Percentiles rank a stretch among this genome's conserved stretches.
Evolutionary conservation across 2,329 filamentous ascomycete species (phyloP).

Genomic region (Peltaster fructicola): DNA sequence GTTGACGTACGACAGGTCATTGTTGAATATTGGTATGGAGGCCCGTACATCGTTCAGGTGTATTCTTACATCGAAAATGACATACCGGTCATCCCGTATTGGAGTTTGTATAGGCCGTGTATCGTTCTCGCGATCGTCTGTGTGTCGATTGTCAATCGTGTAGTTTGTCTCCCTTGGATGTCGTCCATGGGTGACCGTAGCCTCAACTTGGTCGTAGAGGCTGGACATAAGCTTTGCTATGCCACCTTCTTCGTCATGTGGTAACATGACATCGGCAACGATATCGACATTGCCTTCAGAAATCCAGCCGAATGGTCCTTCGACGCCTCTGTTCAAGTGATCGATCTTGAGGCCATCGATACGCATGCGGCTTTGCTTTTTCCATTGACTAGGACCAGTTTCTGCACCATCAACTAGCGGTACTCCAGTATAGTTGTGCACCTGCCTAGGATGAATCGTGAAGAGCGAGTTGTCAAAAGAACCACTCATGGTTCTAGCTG

Average conservation of each 20-base stretch:
- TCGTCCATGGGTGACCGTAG: slow-evolving; percentile 53
- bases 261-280: slow-evolving; percentile 87
- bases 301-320: slow-evolving; percentile 95
- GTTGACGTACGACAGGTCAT: slow-evolving; percentile 85
- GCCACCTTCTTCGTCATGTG: slow-evolving; percentile 69
- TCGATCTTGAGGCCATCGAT: slow-evolving; percentile 92
- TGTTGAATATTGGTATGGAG: slow-evolving; percentile 79
- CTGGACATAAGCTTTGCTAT: slow-evolving; percentile 92
- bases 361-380: slow-evolving; percentile 82
- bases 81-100: slow-evolving; percentile 46
- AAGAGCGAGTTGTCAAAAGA: slow-evolving; percentile 92
- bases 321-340: slow-evolving; percentile 81
- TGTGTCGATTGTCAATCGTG: slow-evolving; percentile 12
- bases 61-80: slow-evolving; percentile 89
- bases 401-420: slow-evolving; percentile 39
- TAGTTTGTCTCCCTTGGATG: slow-evolving; percentile 7
- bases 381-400: slow-evolving; percentile 58
- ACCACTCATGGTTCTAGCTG: slow-evolving; percentile 88
- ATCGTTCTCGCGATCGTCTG: too few species aligned
- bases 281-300: slow-evolving; percentile 95
- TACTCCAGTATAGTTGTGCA: slow-evolving; percentile 57
- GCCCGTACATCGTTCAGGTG: slow-evolving; percentile 91
- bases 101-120: slow-evolving; percentile 4
- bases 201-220: slow-evolving; percentile 90
- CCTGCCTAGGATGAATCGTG: slow-evolving; percentile 86